These are phyloP conservation scores for Cutaneotrichosporon daszewskae DNA, from an alignment of 1,284 basidiomycete genomes.

Conservation along the genomic window DNA sequence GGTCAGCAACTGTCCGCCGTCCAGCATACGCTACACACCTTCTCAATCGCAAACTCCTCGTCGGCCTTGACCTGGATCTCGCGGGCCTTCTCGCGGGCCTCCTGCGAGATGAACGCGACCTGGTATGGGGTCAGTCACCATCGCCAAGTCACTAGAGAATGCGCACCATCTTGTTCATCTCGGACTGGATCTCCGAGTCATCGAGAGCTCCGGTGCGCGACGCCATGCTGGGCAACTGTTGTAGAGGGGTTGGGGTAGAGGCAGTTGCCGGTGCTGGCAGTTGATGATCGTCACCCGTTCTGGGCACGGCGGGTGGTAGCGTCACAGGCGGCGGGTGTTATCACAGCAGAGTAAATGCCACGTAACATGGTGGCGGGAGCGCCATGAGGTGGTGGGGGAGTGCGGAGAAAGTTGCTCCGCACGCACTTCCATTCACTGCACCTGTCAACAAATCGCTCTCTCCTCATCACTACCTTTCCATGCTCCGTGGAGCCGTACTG, in stretches of 20 bases:
- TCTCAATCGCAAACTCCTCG: slow-evolving; percentile 95
- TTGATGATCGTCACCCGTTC: background rate
- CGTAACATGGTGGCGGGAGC: too few relatives aligned
- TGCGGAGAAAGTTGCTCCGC: too few relatives aligned
- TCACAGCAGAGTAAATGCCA: too few relatives aligned
- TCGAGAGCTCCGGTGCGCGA: slow-evolving; percentile 62
- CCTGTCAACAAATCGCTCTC: too few relatives aligned
- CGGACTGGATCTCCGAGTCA: slow-evolving; percentile 90
- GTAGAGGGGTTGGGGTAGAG: background rate
- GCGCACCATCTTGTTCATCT: slow-evolving; percentile 99
- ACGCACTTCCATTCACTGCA: too few relatives aligned
- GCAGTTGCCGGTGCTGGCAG: background rate
- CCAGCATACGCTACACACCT: slow-evolving; percentile 53
- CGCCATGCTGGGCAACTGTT: slow-evolving; percentile 31
- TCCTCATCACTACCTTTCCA: too few relatives aligned
- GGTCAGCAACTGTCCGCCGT: background rate
- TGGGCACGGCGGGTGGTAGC: too few relatives aligned
- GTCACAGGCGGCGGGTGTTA: too few relatives aligned
- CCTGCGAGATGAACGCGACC: slow-evolving; percentile 96
- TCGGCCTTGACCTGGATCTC: slow-evolving; percentile 95
- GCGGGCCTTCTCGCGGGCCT: slow-evolving; percentile 91
- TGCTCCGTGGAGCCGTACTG: too few relatives aligned
- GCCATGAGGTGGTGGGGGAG: too few relatives aligned
- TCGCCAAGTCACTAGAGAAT: slow-evolving; percentile 5
- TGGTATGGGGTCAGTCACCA: slow-evolving; percentile 35